These are phyloP conservation scores for Cicer pinnatifidum DNA, from an alignment of 306 rosid genomes.

Conservation along the genomic window DNA sequence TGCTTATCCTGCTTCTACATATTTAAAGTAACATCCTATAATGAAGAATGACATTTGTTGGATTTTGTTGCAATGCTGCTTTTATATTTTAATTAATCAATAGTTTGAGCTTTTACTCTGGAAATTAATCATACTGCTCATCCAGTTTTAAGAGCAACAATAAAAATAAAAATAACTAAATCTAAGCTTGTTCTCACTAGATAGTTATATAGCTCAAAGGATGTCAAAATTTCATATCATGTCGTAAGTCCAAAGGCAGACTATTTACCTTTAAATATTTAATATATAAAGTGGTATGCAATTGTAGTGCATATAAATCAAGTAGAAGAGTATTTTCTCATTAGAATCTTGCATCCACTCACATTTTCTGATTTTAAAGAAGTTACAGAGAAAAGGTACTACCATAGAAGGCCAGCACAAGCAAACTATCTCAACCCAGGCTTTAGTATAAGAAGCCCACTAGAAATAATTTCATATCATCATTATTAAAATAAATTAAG, in stretches of 20 bases:
- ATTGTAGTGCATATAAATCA: not conserved
- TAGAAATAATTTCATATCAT: too few relatives aligned
- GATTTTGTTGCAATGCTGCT: not conserved
- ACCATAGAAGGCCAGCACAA: not conserved
- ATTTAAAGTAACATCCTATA: not conserved
- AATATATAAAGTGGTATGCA: not conserved
- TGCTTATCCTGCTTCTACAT: not conserved
- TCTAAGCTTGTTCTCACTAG: not conserved
- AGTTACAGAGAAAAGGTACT: not conserved
- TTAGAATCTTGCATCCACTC: not conserved
- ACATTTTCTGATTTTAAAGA: not conserved
- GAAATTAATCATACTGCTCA: not conserved
- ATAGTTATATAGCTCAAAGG: not conserved
- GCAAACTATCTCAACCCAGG: not conserved
- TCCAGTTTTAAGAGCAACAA: conserved; percentile 19
- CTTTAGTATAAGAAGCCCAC: not conserved
- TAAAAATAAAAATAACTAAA: not conserved
- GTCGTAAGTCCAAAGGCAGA: not conserved
- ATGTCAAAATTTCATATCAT: not conserved
- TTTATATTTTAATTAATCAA: not conserved
- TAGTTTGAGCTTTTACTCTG: not conserved
- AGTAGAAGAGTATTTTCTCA: not conserved
- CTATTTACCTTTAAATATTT: not conserved
- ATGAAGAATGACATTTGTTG: not conserved
- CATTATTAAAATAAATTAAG: not conserved